These are phyloP conservation scores for Holtermannia corniformis DNA, from an alignment of 768 basidiomycete species.

Conservation along the genomic window DNA sequence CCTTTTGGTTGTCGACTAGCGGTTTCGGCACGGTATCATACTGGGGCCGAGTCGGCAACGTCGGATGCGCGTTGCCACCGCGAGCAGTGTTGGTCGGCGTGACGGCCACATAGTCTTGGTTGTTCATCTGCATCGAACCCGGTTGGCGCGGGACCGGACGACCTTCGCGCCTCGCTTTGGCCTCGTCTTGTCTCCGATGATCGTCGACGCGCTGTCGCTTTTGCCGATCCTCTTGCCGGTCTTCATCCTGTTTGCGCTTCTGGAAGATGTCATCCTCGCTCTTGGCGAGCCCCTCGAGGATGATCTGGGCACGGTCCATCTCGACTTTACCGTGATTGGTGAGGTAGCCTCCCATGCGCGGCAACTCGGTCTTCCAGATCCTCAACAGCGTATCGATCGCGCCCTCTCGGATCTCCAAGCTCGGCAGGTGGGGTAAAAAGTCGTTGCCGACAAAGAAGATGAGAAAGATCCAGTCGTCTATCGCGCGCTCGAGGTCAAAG, in stretches of 20 bases:
- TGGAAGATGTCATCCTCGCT: constrained; percentile 94
- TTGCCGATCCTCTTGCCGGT: constrained; percentile 81
- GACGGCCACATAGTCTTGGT: constrained; percentile 39
- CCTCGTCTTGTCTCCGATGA: constrained; percentile 43
- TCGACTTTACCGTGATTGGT: constrained; percentile 87
- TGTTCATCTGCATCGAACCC: constrained; percentile 31
- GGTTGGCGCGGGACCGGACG: constrained; percentile 9
- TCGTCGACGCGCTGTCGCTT: constrained; percentile 71
- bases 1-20: constrained; percentile 10
- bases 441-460: constrained; percentile 99
- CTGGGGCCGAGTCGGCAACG: constrained; percentile 56
- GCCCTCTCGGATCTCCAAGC: constrained; percentile 96
- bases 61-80: constrained; percentile 46
- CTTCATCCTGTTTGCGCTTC: constrained; percentile 82
- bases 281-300: constrained; percentile 87
- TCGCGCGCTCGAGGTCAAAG: constrained; percentile 88
- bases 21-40: constrained; percentile 40
- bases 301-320: constrained; percentile 76
- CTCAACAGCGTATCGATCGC: constrained; percentile 93
- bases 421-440: constrained; percentile 95
- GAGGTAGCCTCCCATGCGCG: constrained; percentile 94
- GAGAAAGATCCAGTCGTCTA: constrained; percentile 99
- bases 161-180: constrained; percentile 17
- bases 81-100: constrained; percentile 20
- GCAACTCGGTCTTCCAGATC: constrained; percentile 90